Percentiles rank a stretch among this genome's conserved stretches.
Evolutionary conservation across 73 alveolate genomes (phyloP).

Genomic region (Diophrys appendiculata): DNA sequence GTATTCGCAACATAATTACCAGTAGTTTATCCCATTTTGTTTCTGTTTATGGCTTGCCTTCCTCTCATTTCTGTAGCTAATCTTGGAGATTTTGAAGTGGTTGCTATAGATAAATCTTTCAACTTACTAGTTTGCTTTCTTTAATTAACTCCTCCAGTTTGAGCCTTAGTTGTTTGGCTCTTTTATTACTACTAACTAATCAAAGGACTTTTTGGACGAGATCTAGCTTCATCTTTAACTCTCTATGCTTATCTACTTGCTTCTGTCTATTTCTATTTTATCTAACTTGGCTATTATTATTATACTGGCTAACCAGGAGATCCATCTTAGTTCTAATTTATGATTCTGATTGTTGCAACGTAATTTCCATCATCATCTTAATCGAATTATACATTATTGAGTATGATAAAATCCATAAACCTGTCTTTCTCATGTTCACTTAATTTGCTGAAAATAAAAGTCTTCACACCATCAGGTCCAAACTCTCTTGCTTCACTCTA

Average conservation of each 20-base stretch:
- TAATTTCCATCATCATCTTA: slow-evolving; percentile 15
- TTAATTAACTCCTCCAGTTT: neutral
- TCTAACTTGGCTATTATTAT: too few relatives aligned
- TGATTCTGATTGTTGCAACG: slow-evolving; percentile 28
- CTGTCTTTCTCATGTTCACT: slow-evolving; percentile 22
- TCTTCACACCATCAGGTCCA: slow-evolving; percentile 9
- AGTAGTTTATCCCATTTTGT: too few relatives aligned
- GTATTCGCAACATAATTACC: too few relatives aligned
- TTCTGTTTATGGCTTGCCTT: neutral
- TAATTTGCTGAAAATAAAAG: slow-evolving; percentile 20
- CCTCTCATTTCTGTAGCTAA: neutral
- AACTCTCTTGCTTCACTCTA: neutral
- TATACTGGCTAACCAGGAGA: too few relatives aligned
- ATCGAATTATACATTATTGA: slow-evolving; percentile 23
- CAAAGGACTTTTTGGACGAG: neutral
- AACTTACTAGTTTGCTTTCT: neutral
- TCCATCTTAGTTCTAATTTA: slow-evolving; percentile 14
- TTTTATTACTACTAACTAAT: too few relatives aligned
- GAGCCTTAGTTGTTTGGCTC: too few relatives aligned
- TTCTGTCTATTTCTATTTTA: too few relatives aligned
- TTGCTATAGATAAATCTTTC: neutral
- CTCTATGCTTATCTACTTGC: neutral
- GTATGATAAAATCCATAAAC: slow-evolving; percentile 31
- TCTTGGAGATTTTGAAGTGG: neutral
- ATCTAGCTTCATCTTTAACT: slow-evolving; percentile 1